Conservation (phyloP, 2,329 filamentous ascomycete species). For the Chaetothyriales sp. region DNA sequence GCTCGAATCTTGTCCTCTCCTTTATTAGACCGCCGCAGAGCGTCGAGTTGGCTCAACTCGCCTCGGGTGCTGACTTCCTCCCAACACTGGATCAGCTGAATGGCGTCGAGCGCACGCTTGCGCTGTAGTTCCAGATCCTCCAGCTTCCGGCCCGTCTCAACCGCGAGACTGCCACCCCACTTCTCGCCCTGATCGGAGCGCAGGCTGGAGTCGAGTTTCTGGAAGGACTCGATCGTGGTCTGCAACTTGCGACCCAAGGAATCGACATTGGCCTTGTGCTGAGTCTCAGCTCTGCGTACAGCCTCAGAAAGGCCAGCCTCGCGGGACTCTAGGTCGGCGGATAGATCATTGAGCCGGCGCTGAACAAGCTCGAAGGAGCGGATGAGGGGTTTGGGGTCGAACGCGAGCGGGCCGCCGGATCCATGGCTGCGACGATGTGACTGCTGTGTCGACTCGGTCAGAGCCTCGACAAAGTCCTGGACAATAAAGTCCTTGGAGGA, state of each 20-base stretch:
- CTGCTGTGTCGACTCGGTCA: constrained; percentile 74
- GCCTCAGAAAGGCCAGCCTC: constrained; percentile 85
- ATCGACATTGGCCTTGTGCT: constrained; percentile 82
- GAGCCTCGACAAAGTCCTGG: constrained; percentile 87
- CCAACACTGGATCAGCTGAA: constrained; percentile 94
- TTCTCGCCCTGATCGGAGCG: constrained; percentile 32
- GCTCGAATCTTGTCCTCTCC: constrained; percentile 88
- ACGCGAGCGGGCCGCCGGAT: constrained; percentile 36
- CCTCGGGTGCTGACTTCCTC: constrained; percentile 84
- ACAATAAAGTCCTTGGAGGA: constrained; percentile 90
- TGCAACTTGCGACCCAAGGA: constrained; percentile 79
- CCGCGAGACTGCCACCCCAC: constrained; percentile 67
- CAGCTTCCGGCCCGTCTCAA: constrained; percentile 83
- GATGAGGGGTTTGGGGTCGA: constrained; percentile 94
- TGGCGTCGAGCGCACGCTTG: constrained; percentile 77
- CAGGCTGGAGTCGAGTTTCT: constrained; percentile 70
- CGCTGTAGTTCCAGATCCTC: constrained; percentile 91
- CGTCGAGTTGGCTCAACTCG: constrained; percentile 71
- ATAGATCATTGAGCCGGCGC: constrained; percentile 34
- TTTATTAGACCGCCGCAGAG: constrained; percentile 68
- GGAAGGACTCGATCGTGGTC: constrained; percentile 81
- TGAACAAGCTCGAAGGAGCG: constrained; percentile 71
- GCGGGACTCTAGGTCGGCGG: constrained; percentile 69
- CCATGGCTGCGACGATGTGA: constrained; percentile 55
- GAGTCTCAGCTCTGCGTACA: constrained; percentile 76